Conservation (phyloP, 192 early-diverging fungal species). For the Globomyces pollinis-pini region DNA sequence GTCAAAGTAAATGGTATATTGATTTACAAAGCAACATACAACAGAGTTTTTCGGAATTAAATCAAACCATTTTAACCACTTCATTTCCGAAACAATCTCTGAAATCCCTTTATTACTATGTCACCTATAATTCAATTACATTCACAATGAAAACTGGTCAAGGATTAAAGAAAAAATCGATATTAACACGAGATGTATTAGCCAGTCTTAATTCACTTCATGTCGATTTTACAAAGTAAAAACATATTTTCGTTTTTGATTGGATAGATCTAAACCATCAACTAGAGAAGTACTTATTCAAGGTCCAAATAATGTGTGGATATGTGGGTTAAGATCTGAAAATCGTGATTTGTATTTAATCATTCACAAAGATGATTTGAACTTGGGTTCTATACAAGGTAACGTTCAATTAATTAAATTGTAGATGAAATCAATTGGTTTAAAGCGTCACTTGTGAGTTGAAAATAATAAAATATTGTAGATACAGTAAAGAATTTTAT, state of each 20-base stretch:
- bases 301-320: not conserved
- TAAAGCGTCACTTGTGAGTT: not conserved
- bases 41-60: too few species aligned
- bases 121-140: not conserved
- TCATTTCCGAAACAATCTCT: not conserved
- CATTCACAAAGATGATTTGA: not conserved
- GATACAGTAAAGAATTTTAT: too few species aligned
- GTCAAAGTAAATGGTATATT: too few species aligned
- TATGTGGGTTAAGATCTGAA: not conserved
- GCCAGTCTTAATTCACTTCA: too few species aligned
- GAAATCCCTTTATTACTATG: not conserved
- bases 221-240: too few species aligned
- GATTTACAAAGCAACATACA: too few species aligned
- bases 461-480: too few species aligned
- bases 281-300: not conserved
- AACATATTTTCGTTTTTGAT: too few species aligned
- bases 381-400: not conserved
- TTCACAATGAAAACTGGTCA: not conserved
- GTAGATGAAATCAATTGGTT: constrained; percentile 2
- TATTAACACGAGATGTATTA: too few species aligned
- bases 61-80: not conserved
- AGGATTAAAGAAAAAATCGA: not conserved
- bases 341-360: not conserved
- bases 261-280: too few species aligned
- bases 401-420: not conserved